phyloP scores from a whole-genome alignment of 129 eudicot genomes.

The Artemisia argyi region DNA sequence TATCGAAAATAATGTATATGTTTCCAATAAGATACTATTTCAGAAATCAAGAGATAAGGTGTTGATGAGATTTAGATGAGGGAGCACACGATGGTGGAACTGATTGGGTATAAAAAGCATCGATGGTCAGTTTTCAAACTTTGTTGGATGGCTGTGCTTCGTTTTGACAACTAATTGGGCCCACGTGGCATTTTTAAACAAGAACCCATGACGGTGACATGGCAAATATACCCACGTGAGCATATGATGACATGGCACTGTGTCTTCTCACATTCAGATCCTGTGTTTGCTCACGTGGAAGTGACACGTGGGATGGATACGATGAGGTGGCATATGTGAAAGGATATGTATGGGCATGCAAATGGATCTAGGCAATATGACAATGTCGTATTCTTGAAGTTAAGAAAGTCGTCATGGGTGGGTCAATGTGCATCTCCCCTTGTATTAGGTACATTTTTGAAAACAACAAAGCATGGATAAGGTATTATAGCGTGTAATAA shows the following conservation, averaged over 20 bases:
- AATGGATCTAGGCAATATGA: background rate
- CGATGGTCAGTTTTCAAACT: constrained; percentile 3
- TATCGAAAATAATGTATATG: too few relatives aligned
- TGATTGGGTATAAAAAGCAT: constrained; percentile 14
- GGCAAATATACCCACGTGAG: constrained; percentile 7
- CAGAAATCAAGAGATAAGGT: constrained; percentile 23
- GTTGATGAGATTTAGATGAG: constrained; percentile 33
- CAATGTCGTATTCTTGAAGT: constrained; percentile 8
- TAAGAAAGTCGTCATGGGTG: background rate
- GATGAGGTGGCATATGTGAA: too few relatives aligned
- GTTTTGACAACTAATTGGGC: constrained; percentile 25
- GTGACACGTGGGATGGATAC: too few relatives aligned
- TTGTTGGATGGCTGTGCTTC: constrained; percentile 25
- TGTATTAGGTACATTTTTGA: background rate
- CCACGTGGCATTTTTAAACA: constrained; percentile 17
- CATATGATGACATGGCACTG: background rate
- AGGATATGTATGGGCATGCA: too few relatives aligned
- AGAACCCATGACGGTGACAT: background rate
- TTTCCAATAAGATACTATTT: too few relatives aligned
- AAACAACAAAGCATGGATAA: background rate
- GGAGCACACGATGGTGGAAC: constrained; percentile 26
- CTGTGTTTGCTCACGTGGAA: too few relatives aligned
- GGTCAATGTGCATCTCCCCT: constrained; percentile 14
- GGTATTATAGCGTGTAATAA: background rate
- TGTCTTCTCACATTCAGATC: background rate